Evolutionary conservation across 2,329 filamentous ascomycete species (phyloP), one percentile per base, ranked within the genome.

Genomic region (Alternaria atra): DNA sequence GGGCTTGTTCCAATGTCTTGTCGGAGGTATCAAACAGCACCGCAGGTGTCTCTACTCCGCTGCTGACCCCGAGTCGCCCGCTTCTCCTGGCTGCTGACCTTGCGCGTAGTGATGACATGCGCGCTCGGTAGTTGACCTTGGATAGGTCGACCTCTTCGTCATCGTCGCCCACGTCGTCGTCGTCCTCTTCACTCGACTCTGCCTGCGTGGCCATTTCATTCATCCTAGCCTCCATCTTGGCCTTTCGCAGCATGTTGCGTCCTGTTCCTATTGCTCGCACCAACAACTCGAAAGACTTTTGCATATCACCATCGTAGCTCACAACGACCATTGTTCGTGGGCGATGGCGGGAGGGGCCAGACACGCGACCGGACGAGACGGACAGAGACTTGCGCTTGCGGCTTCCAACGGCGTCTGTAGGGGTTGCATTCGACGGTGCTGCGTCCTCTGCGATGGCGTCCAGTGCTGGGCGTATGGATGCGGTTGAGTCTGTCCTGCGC

Each of bases 261-360:
- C 91, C 91, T 1, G 88, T 87, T 5, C 91, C 92, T 35, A 97
- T 89, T 57, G 91, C 90, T 63, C 92, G 90, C 58, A 97, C 93
- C 51, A 97, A 81, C 56, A 90, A 85, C 70, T 97, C 93, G 66
- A 97, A 93, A 39, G 90, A 88, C 52, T 88, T 88, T 75, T 97
- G 93, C 4, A 96, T 90, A 63, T 92, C 90, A 68, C 91, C 92
- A 75, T 97, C 94, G 75, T 97, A 97, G 79, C 93, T 94, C n/a
- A 97, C 91, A 40, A 95, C 89, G 47, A 94, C 90, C 84, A 92
- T 91, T 58, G 85, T 89, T 66, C 90, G 87, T 4, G 88, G 89
- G 55, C 91, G 88, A 75, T 90, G 91, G 63, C 88, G 87, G 10
- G 82, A 77, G 1, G 82, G 80, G 4, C 77, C 79, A 6, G 79